These are phyloP conservation scores for Puccinia novopanici DNA, from an alignment of 1,284 basidiomycete species.

Conservation along the genomic window DNA sequence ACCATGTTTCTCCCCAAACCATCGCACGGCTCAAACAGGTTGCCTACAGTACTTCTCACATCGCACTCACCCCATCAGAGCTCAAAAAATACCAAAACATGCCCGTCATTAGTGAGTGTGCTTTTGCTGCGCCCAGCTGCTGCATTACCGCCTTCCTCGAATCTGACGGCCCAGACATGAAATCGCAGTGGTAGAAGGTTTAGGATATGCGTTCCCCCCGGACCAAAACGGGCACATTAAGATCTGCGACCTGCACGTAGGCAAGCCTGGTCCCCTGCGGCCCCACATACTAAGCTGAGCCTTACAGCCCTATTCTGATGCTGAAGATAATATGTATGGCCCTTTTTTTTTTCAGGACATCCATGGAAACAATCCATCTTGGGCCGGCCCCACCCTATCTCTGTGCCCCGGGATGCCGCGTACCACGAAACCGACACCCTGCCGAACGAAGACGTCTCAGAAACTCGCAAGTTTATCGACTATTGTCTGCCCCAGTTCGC, in stretches of 20 bases:
- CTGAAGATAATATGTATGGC: neutral
- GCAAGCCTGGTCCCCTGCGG: neutral
- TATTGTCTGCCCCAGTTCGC: constrained; percentile 47
- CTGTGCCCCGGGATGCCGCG: constrained; percentile 38
- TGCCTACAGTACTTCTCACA: constrained; percentile 43
- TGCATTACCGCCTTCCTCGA: neutral
- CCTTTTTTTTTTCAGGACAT: constrained; percentile 13
- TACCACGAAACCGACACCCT: constrained; percentile 40
- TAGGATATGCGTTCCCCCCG: constrained; percentile 47
- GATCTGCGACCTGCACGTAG: constrained; percentile 45
- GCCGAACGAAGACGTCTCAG: constrained; percentile 32
- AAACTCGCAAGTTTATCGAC: constrained; percentile 33
- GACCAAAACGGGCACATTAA: constrained; percentile 39
- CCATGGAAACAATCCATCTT: constrained; percentile 27
- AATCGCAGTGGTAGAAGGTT: constrained; percentile 27
- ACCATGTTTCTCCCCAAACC: neutral
- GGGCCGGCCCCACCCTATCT: constrained; percentile 14
- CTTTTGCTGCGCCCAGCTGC: neutral
- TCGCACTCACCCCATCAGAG: constrained; percentile 39
- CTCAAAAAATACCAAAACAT: constrained; percentile 34
- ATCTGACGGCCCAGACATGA: neutral
- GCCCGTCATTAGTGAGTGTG: constrained; percentile 38
- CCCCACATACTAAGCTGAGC: too few relatives aligned
- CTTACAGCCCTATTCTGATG: neutral
- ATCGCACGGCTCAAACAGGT: constrained; percentile 26